Base-by-base conservation (phyloP, 2,329 filamentous ascomycete species). In the Phialemoniopsis sp. region DNA sequence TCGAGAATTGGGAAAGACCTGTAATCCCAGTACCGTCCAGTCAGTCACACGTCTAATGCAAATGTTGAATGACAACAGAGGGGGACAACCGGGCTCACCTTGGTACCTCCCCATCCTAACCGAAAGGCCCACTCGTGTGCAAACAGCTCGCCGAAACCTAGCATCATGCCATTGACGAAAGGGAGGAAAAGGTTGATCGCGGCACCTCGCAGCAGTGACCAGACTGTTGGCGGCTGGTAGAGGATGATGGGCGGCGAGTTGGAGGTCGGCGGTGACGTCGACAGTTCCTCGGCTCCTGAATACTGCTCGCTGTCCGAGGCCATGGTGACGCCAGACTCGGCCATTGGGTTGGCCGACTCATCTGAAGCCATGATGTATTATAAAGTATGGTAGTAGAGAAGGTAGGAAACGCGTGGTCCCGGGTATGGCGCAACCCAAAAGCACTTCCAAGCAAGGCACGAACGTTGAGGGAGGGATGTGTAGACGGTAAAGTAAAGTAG, bases 91-190 rank as follows among this genome's bases (percentile, higher is more conserved):
- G n/a, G 13, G 48, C 77, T 34, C 73, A 96, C 93, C 80, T 93
- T 95, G 44, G 93, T 97, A 39, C 85, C 85, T 47, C 86, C 83
- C 93, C 93, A 98, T 44, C 93, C 93, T 52, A 97, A 69, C 55
- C 91, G 74, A 58, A 91, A 98, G 2, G 93, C 93, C 37, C 88
- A 85, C 68, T 98, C 93, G 58, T 98, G 93, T 39, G 93, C 93
- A 63, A 98, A 91, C 37, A 98, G 68, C 68, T 98, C 93, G 51
- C 93, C 93, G 57, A 98, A 96, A 3, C 93, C 93, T 55, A 98
- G 68, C 93, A 98, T 98, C 72, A 98, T 78, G 34, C 93, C 93
- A 66, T 98, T 98, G 57, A 98, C 80, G 56, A 98, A 98, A 0
- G 93, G 93, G 15, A 98, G 67, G 2, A 98, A 55, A n/a, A 98